Base-by-base conservation (phyloP, 2,329 filamentous ascomycete species). In the Hypoxylon sp. region DNA sequence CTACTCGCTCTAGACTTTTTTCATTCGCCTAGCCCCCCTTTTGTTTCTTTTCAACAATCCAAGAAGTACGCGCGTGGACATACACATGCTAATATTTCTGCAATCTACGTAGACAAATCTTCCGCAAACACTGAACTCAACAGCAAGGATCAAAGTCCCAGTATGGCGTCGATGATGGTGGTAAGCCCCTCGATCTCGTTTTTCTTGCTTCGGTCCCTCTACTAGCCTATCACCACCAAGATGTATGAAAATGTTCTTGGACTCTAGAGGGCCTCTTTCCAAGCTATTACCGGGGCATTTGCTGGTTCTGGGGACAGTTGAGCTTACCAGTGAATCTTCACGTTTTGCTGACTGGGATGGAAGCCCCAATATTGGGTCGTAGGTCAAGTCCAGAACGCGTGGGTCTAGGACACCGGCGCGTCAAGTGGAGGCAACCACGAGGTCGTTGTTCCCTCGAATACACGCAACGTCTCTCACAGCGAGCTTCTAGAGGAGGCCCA, bases 291-390 rank as follows among this genome's bases (percentile, higher is more conserved):
- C 17, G n/a, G 10, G 54, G 54, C 27, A 47, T 47, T 27, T 57
- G 42, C 48, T 42, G 54, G 54, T 48, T 42, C 54, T 48, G 37
- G 51, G 29, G 32, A 54, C 51, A 54, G n/a, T 39, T 54, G 51
- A 10, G 51, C 24, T 56, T 56, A 47, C 37, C 37, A 21, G 53
- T 32, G 31, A 32, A 46, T 17, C 44, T 46, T 46, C 27, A 32
- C 19, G 8, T 56, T 56, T 56, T 56, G 53, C 53, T 56, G 53
- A 56, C 53, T 39, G 53, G 53, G 39, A 32, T 56, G 21, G 53
- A 19, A 35, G 21, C 27, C 13, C 24, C 13, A 50, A 50, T 15
- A 13, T 17, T 15, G 31, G 46, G 46, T 1, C 7, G 8, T 7
- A 2, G 21, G 6, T 4, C 11, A 6, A 29, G 2, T 8, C 13